Percentiles rank a stretch among this genome's conserved stretches.
Conservation (phyloP, 2,329 filamentous ascomycete species). For the Lomentospora prolificans region DNA sequence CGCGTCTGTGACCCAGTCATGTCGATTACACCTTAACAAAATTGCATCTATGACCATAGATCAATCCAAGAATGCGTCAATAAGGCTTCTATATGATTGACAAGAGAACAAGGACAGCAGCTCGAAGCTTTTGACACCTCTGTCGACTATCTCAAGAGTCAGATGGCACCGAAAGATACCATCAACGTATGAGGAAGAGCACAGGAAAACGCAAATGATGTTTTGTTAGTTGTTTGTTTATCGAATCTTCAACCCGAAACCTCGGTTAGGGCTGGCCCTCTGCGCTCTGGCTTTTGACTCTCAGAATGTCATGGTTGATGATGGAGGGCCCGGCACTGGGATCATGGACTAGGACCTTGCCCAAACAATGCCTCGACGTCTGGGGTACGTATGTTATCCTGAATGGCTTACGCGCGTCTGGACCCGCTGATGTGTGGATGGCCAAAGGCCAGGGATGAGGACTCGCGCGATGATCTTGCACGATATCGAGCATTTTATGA, state of each 20-base stretch:
- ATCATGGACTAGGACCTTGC: slow-evolving; percentile 12
- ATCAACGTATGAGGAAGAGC: background rate
- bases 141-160: background rate
- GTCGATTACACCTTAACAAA: slow-evolving; percentile 10
- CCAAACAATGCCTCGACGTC: slow-evolving; percentile 9
- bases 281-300: slow-evolving; percentile 13
- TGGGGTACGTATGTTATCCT: slow-evolving; percentile 11
- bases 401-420: slow-evolving; percentile 14
- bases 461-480: slow-evolving; percentile 10
- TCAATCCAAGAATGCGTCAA: background rate
- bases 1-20: slow-evolving; percentile 11
- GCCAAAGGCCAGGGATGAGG: slow-evolving; percentile 9
- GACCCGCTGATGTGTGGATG: slow-evolving; percentile 13
- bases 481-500: background rate
- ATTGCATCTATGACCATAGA: slow-evolving; percentile 11
- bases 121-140: background rate
- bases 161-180: background rate
- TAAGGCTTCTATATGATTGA: background rate
- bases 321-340: slow-evolving; percentile 9
- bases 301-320: slow-evolving; percentile 13
- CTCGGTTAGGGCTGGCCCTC: slow-evolving; percentile 13
- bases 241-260: too few species aligned
- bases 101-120: background rate
- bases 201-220: background rate
- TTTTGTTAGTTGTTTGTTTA: too few species aligned